Percentiles rank a stretch among this genome's conserved stretches.
Evolutionary conservation across 2,329 filamentous ascomycete species (phyloP).

Genomic region (Fusarium xylarioides): DNA sequence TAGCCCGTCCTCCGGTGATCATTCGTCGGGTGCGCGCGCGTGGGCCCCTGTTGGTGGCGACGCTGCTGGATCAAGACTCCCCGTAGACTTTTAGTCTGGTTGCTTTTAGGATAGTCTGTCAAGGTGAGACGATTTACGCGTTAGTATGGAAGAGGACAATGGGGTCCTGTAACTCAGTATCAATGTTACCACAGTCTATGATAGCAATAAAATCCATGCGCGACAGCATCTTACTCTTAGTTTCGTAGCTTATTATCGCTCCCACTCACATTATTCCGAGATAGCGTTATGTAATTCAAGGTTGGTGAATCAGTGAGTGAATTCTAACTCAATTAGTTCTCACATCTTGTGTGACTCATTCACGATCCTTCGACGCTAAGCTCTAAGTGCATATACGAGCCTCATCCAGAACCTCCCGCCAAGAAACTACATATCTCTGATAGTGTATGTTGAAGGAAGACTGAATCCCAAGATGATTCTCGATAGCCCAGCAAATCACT

Average conservation of each 20-base stretch:
- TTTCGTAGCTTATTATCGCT: background rate
- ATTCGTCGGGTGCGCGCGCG: too few species aligned
- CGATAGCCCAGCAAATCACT: background rate
- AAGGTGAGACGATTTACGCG: too few species aligned
- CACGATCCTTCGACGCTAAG: background rate
- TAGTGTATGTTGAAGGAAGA: accelerated
- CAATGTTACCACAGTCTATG: background rate
- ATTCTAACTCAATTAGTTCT: background rate
- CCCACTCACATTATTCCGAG: background rate
- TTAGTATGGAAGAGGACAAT: background rate
- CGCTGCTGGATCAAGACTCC: too few species aligned
- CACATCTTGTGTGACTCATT: background rate
- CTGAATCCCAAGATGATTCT: background rate
- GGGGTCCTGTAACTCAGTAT: background rate
- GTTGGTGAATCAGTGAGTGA: background rate
- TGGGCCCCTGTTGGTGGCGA: too few species aligned
- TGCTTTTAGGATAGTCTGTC: background rate
- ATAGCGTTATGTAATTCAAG: background rate
- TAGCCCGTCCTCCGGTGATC: accelerated
- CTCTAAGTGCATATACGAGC: background rate
- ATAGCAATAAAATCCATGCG: background rate
- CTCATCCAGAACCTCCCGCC: background rate
- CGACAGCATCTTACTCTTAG: too few species aligned
- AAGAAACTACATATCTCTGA: background rate
- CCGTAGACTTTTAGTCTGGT: background rate